Percentiles rank a stretch among this genome's conserved stretches.
These are phyloP conservation scores for Alternaria gaisen DNA, from an alignment of 2,329 filamentous ascomycete species.

Conservation along the genomic window DNA sequence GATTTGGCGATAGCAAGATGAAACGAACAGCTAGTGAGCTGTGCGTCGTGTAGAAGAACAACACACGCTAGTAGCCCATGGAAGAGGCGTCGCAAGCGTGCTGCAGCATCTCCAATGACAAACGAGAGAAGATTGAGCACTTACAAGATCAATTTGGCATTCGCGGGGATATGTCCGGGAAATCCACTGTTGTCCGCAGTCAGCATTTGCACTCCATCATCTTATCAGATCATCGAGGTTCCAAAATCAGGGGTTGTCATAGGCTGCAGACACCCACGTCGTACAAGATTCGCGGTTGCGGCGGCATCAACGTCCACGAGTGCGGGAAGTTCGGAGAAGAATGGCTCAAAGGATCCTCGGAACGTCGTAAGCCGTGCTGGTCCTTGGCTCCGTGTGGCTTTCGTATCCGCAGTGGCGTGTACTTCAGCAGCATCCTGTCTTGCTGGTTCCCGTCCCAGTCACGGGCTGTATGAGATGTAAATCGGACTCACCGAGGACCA, in stretches of 20 bases:
- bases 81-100: neutral
- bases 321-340: neutral
- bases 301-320: slow-evolving; percentile 1
- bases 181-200: slow-evolving; percentile 69
- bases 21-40: slow-evolving; percentile 9
- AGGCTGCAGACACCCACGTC: slow-evolving; percentile 9
- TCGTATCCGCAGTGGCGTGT: neutral
- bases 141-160: slow-evolving; percentile 84
- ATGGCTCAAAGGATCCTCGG: neutral
- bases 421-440: slow-evolving; percentile 3
- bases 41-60: slow-evolving; percentile 17
- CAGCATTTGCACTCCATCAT: slow-evolving; percentile 25
- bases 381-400: neutral
- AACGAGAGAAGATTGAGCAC: slow-evolving; percentile 50
- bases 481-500: slow-evolving; percentile 45
- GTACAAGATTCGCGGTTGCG: slow-evolving; percentile 6
- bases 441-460: slow-evolving; percentile 6
- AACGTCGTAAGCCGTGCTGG: neutral
- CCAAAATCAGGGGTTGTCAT: neutral
- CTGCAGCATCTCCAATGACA: slow-evolving; percentile 9
- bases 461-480: slow-evolving; percentile 4
- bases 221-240: slow-evolving; percentile 19
- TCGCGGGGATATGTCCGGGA: slow-evolving; percentile 77
- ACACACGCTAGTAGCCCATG: slow-evolving; percentile 1
- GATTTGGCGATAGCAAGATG: slow-evolving; percentile 2